Evolutionary conservation across 306 rosid genomes (phyloP), one percentile per base, ranked within the genome.

Genomic region (Rosa rugosa): DNA sequence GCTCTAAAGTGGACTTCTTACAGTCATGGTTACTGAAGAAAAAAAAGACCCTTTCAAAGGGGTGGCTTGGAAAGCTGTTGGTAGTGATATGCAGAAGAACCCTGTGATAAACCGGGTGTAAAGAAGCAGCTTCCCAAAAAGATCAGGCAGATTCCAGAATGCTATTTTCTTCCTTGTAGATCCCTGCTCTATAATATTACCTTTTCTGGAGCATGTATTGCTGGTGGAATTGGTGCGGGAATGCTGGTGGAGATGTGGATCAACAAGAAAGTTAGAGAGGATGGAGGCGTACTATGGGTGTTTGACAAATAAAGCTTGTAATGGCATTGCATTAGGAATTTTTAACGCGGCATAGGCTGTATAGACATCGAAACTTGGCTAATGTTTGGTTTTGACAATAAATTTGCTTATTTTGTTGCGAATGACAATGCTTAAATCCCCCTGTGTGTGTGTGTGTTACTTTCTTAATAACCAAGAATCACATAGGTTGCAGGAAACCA

Each of bases 241-340:
- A 94, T 94, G 98, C 83, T 90, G n/a, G 47, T 84, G n/a, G 98
- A 94, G 88, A 25, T 85, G 40, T 94, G 97, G 94, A 88, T 94
- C 17, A 80, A 89, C 64, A 91, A 89, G 72, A 92, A 90, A 81
- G 90, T 92, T 85, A 83, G 84, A 92, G 97, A 90, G 76, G 97
- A 88, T 83, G 92, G 97, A 83, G 97, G 97, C 10, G 75, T 90
- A 22, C 80, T 93, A 79, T 91, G 98, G 97, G 97, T 91, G 85
- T 94, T 91, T 50, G 96, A 89, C 86, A 84, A 92, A 83, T 91
- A 76, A 85, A 70, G 69, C 75, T 67, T 34, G 34, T 5, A 10
- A 1, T 54, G 57, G 34, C 67, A 27, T 63, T 62, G 11, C 65
- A 59, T 22, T 59, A 59, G 8, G 7, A 18, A 18, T 6, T 53